Conservation (phyloP, 129 eudicot genomes). For the Flaveria linearis region DNA sequence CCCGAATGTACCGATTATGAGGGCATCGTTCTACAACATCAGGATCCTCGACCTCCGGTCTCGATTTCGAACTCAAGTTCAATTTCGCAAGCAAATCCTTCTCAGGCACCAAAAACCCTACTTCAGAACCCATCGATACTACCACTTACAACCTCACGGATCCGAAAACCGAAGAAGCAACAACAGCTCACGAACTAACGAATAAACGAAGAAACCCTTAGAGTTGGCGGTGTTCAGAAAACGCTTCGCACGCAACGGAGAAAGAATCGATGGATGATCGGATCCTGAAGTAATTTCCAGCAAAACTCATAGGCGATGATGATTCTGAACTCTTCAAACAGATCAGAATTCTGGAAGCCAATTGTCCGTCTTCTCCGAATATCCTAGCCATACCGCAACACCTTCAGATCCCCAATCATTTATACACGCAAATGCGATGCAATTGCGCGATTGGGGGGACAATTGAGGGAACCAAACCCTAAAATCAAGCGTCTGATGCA, state of each 20-base stretch:
- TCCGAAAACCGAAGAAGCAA: constrained; percentile 19
- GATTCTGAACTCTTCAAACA: constrained; percentile 28
- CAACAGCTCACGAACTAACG: constrained; percentile 7
- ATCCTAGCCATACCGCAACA: constrained; percentile 31
- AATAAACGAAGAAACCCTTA: constrained; percentile 17
- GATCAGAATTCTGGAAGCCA: constrained; percentile 17
- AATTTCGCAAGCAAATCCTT: constrained; percentile 32
- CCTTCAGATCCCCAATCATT: constrained; percentile 38
- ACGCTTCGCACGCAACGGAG: constrained; percentile 52
- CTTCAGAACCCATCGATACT: constrained; percentile 30
- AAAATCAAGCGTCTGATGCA: constrained; percentile 5
- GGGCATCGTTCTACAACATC: constrained; percentile 46
- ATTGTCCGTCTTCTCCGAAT: constrained; percentile 16
- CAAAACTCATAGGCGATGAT: constrained; percentile 32
- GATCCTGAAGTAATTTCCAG: constrained; percentile 34
- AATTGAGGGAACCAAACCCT: not conserved
- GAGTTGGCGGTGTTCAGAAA: constrained; percentile 35
- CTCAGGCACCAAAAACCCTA: constrained; percentile 18
- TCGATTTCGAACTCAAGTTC: constrained; percentile 17
- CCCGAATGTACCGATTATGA: constrained; percentile 41
- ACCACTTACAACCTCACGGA: constrained; percentile 17
- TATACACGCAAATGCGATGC: constrained; percentile 18
- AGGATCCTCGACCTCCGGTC: constrained; percentile 34
- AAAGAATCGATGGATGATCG: constrained; percentile 46
- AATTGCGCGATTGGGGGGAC: constrained; percentile 15